phyloP scores from a whole-genome alignment of 2,329 filamentous ascomycete species.

The Aspergillus clavatus region DNA sequence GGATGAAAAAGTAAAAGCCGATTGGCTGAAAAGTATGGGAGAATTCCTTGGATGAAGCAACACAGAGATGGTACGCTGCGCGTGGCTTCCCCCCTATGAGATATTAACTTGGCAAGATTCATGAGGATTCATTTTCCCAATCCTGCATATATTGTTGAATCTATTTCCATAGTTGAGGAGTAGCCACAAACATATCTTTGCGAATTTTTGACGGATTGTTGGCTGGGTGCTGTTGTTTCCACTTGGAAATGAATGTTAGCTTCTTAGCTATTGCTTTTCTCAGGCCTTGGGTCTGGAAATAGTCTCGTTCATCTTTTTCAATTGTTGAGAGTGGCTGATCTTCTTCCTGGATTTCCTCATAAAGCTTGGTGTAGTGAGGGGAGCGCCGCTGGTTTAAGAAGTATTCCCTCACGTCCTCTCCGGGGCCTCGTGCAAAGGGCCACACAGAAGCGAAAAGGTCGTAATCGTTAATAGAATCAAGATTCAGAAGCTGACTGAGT shows the following conservation, averaged over 20 bases:
- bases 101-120: neutral
- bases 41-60: too few species aligned
- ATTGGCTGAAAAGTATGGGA: too few species aligned
- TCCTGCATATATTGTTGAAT: slow-evolving; percentile 14
- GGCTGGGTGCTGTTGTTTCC: slow-evolving; percentile 11
- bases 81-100: too few species aligned
- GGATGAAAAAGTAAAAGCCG: too few species aligned
- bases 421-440: slow-evolving; percentile 1
- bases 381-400: slow-evolving; percentile 8
- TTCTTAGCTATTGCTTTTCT: slow-evolving; percentile 15
- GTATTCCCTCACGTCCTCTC: slow-evolving; percentile 5
- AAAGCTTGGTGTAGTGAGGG: slow-evolving; percentile 11
- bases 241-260: slow-evolving; percentile 15
- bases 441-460: slow-evolving; percentile 16
- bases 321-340: slow-evolving; percentile 11
- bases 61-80: too few species aligned
- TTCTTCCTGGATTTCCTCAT: slow-evolving; percentile 11
- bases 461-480: slow-evolving; percentile 18
- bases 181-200: slow-evolving; percentile 16
- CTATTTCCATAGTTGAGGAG: slow-evolving; percentile 18
- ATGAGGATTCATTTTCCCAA: slow-evolving; percentile 8
- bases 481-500: slow-evolving; percentile 17
- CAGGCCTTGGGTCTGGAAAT: slow-evolving; percentile 10
- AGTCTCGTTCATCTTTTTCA: slow-evolving; percentile 12
- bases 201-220: slow-evolving; percentile 10